Base-by-base conservation (phyloP, 495 filamentous ascomycete genomes). In the Annulohypoxylon bovei region DNA sequence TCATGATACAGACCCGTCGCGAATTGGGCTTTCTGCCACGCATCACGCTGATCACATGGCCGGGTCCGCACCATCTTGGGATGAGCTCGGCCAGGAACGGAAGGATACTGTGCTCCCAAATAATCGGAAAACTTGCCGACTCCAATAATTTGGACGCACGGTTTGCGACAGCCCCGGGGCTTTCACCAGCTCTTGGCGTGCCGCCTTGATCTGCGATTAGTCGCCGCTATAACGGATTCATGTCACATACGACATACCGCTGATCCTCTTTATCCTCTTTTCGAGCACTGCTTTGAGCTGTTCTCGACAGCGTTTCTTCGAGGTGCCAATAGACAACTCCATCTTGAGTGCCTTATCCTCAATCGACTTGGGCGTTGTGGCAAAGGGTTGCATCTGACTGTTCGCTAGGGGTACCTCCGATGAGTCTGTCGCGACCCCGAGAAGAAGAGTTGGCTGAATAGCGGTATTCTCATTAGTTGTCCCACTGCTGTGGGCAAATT, bases 41-140 rank as follows among this genome's bases (percentile, higher is more conserved):
- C n/a, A 53, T 62, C n/a, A 78, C 73, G 27, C 69, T 76, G 58
- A 78, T 76, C 14, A 74, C 70, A 23, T 78, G 74, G 14, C 76
- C 76, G 0, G 74, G 71, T 9, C 76, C 76, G 53, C 76, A 78
- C 76, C 76, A 78, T 32, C 75, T 76, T 3, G 76, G 76, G 35
- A 78, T 58, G 46, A 75, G 71, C 39, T 78, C 76, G 65, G 63
- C 57, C 0, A 78, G 74, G 49, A 78, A 78, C 6, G 76, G 76
- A 8, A 78, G 76, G 2, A 78, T 65, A 7, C 68, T 67, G 18
- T 78, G 76, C 53, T 78, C 76, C 76, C 76, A 78, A 5, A 78
- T 30, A 1, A 76, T 33, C 14, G 73, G 76, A 37, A 78, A 77
- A 44, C 63, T 74, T 1, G 71, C 75, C 1, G 66, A 68, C 28